These are phyloP conservation scores for Sporobolus alterniflorus DNA, from an alignment of 202 grass and related monocot species.

Conservation along the genomic window DNA sequence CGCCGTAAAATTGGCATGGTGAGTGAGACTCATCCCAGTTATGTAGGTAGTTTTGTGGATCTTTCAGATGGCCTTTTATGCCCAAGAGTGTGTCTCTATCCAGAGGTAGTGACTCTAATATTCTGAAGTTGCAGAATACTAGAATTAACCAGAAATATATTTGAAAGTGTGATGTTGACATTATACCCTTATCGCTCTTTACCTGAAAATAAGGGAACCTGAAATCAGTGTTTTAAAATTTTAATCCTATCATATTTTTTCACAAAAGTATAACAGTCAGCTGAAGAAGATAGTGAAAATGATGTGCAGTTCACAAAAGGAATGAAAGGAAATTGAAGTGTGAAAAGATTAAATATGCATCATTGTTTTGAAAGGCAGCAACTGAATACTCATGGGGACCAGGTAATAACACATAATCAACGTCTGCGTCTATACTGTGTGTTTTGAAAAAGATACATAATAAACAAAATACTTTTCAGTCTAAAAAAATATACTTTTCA, in stretches of 20 bases:
- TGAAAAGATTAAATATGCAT: constrained; percentile 26
- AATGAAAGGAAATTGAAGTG: constrained; percentile 32
- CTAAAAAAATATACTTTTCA: too few species aligned
- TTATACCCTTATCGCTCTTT: constrained; percentile 30
- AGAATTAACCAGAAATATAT: constrained; percentile 55
- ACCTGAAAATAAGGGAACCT: constrained; percentile 49
- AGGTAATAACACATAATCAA: constrained; percentile 37
- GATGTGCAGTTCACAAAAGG: constrained; percentile 14
- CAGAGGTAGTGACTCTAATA: constrained; percentile 47
- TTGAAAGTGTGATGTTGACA: constrained; percentile 47
- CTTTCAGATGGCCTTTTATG: constrained; percentile 67
- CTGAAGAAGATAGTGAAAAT: constrained; percentile 26
- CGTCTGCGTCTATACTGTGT: too few species aligned
- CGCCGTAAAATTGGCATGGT: constrained; percentile 71
- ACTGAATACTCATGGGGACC: constrained; percentile 41
- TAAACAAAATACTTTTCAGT: too few species aligned
- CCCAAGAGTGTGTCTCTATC: constrained; percentile 67
- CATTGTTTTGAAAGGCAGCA: constrained; percentile 22
- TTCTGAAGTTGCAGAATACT: constrained; percentile 32
- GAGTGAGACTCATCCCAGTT: constrained; percentile 68
- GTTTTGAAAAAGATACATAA: too few species aligned
- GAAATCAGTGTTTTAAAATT: constrained; percentile 31
- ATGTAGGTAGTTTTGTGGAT: constrained; percentile 68
- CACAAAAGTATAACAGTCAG: neutral
- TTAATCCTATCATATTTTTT: constrained; percentile 27